Evolutionary conservation across 2,329 filamentous ascomycete species (phyloP).

Genomic region (Cadophora sp.): DNA sequence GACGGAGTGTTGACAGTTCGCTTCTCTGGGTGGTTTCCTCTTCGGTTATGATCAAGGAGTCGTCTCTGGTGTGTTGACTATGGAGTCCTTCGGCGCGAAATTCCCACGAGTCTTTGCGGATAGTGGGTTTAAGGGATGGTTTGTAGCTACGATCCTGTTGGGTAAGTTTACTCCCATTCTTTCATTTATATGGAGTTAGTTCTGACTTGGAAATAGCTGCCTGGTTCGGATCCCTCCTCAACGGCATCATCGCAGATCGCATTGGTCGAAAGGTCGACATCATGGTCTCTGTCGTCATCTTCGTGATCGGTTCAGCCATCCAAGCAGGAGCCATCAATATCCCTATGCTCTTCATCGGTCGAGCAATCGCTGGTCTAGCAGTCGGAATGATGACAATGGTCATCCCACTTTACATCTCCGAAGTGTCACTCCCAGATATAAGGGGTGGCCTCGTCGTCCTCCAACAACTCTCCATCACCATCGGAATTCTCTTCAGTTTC

Average conservation of each 20-base stretch:
- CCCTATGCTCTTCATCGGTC: constrained; percentile 51
- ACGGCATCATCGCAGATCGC: constrained; percentile 47
- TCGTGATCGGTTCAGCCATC: constrained; percentile 43
- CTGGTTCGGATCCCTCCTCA: constrained; percentile 56
- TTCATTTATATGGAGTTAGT: neutral
- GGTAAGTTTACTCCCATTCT: constrained; percentile 37
- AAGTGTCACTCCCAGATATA: constrained; percentile 42
- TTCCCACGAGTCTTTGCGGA: constrained; percentile 52
- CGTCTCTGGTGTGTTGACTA: constrained; percentile 54
- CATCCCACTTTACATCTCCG: constrained; percentile 53
- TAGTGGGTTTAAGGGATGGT: constrained; percentile 58
- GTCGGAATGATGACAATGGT: constrained; percentile 56
- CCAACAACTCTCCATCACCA: constrained; percentile 40
- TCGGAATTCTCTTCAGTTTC: constrained; percentile 44
- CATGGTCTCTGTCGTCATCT: constrained; percentile 43
- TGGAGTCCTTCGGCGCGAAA: constrained; percentile 51
- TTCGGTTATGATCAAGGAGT: constrained; percentile 57
- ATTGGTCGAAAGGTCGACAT: constrained; percentile 45
- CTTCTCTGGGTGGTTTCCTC: constrained; percentile 51
- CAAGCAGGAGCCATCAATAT: constrained; percentile 45
- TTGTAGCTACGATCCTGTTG: constrained; percentile 57
- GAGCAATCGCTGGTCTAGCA: constrained; percentile 56
- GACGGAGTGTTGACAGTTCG: constrained; percentile 43
- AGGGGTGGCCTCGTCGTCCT: constrained; percentile 41
- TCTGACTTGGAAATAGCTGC: constrained; percentile 46